A percentile compares a stretch with the other conserved stretches of the same genome.
phyloP scores from a whole-genome alignment of 2,329 filamentous ascomycete genomes.

The Alternaria solani region DNA sequence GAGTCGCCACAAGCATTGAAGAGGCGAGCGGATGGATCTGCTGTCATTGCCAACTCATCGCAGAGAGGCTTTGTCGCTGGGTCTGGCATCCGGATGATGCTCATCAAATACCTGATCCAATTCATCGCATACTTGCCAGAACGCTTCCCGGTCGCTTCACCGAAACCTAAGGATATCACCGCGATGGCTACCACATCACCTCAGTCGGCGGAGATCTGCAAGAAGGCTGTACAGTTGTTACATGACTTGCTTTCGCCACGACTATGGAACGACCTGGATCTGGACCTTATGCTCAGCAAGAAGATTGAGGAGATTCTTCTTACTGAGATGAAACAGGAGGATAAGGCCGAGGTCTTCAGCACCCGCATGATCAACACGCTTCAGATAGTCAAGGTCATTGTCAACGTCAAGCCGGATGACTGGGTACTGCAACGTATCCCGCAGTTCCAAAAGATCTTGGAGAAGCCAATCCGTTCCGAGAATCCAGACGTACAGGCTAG shows the following conservation, averaged over 20 bases:
- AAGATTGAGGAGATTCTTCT: constrained; percentile 86
- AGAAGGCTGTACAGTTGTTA: constrained; percentile 82
- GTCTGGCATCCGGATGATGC: constrained; percentile 72
- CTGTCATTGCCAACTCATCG: constrained; percentile 64
- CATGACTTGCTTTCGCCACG: constrained; percentile 84
- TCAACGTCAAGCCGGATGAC: constrained; percentile 86
- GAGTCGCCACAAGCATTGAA: constrained; percentile 77
- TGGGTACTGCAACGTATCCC: constrained; percentile 85
- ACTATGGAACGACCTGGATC: constrained; percentile 90
- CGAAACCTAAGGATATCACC: constrained; percentile 52
- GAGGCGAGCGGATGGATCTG: constrained; percentile 75
- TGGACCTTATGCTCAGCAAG: constrained; percentile 84
- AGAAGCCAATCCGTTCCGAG: constrained; percentile 88
- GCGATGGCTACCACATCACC: constrained; percentile 51
- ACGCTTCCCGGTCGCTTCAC: constrained; percentile 72
- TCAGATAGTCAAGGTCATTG: constrained; percentile 87
- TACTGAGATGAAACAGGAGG: constrained; percentile 67
- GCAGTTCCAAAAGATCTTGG: constrained; percentile 83
- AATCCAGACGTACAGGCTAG: constrained; percentile 94
- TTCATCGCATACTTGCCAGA: constrained; percentile 93
- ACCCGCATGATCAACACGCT: constrained; percentile 93
- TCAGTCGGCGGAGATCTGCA: constrained; percentile 78
- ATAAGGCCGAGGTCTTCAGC: constrained; percentile 73
- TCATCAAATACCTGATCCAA: constrained; percentile 94
- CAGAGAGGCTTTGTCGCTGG: constrained; percentile 51